Evolutionary conservation across 148 eudicot genomes (phyloP).

Genomic region (Cornus suecica): DNA sequence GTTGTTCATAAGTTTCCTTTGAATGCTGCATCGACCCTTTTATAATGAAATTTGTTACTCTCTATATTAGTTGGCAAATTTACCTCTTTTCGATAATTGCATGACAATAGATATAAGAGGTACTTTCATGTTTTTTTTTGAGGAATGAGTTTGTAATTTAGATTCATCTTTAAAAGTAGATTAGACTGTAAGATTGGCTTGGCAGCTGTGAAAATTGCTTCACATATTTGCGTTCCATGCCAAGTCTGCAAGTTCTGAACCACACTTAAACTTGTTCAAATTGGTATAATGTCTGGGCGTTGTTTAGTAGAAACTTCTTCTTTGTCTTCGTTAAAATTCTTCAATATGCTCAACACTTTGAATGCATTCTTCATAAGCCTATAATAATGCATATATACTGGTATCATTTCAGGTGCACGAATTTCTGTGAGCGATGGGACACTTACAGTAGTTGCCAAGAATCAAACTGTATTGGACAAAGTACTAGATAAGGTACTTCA

Average conservation of each 20-base stretch:
- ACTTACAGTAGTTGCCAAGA: slow-evolving; percentile 74
- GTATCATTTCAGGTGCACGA: slow-evolving; percentile 54
- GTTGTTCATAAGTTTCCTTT: background rate
- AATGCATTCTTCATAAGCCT: background rate
- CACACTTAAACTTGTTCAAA: background rate
- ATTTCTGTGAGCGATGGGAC: slow-evolving; percentile 85
- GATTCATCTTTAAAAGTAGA: background rate
- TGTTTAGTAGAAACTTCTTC: background rate
- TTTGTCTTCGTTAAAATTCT: background rate
- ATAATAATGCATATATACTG: background rate
- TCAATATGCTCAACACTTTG: background rate
- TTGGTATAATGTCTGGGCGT: background rate
- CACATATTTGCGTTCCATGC: background rate
- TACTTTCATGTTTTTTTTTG: background rate
- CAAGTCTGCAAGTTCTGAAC: background rate
- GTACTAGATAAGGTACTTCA: slow-evolving; percentile 67
- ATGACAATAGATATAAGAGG: background rate
- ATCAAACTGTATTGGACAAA: slow-evolving; percentile 69
- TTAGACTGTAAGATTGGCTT: background rate
- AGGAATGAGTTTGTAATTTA: background rate
- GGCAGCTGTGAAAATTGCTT: background rate
- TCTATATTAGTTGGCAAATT: background rate
- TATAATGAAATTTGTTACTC: background rate
- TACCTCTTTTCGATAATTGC: background rate
- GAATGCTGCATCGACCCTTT: background rate